Conservation (phyloP, 164 flowering plant genomes). For the Cinnamomum chago region DNA sequence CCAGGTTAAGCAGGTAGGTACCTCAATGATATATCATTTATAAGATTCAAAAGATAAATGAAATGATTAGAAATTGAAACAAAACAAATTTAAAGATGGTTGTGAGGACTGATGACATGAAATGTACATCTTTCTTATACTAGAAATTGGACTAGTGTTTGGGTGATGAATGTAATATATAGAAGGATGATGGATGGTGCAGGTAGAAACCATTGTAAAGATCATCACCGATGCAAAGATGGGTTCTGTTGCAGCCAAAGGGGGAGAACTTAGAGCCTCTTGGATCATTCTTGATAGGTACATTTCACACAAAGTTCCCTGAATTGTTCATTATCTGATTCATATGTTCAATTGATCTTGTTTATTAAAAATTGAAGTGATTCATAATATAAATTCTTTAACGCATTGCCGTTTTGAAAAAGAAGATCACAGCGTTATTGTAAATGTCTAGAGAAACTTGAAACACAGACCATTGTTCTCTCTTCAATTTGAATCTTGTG, state of each 20-base stretch:
- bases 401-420: too few species aligned
- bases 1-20: conserved; percentile 29
- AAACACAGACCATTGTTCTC: too few species aligned
- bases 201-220: conserved; percentile 30
- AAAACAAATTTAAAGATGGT: background rate
- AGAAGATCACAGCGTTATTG: too few species aligned
- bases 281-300: conserved; percentile 42
- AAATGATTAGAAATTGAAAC: too few species aligned
- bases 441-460: too few species aligned
- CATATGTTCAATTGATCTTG: background rate
- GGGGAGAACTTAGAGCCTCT: conserved; percentile 29
- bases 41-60: background rate
- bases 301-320: background rate
- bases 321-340: background rate
- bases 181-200: background rate
- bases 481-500: background rate
- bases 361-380: too few species aligned
- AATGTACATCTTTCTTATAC: background rate
- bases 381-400: too few species aligned
- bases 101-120: background rate
- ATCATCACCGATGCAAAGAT: conserved; percentile 17
- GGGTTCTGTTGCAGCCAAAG: conserved; percentile 26
- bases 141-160: background rate
- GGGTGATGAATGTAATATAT: background rate
- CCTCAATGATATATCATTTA: background rate